phyloP scores from a whole-genome alignment of 2,329 filamentous ascomycete genomes.

The Neopestalotiopsis rosae region DNA sequence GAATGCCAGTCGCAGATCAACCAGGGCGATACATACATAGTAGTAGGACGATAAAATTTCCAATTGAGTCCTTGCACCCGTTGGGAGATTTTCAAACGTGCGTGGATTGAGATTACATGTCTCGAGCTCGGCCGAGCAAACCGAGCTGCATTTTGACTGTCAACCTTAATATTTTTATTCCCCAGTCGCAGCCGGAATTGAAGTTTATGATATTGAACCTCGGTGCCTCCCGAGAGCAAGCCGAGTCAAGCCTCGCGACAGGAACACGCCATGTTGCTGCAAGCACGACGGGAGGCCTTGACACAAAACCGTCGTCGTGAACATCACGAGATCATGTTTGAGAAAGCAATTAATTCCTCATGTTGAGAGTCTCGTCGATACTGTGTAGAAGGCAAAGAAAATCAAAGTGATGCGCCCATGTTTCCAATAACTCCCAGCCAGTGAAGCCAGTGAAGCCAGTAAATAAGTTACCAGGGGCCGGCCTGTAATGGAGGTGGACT shows the following conservation, averaged over 20 bases:
- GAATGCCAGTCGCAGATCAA: neutral
- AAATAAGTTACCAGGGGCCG: neutral
- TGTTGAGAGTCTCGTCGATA: neutral
- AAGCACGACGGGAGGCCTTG: neutral
- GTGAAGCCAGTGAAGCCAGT: neutral
- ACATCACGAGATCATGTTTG: neutral
- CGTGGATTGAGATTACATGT: neutral
- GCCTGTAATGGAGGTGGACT: neutral
- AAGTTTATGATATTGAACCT: no score
- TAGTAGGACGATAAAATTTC: neutral
- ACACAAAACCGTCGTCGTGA: neutral
- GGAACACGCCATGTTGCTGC: no score
- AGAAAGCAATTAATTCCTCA: constrained; percentile 1
- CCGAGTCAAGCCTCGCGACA: no score
- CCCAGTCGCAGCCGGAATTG: neutral
- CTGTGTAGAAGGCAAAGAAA: neutral
- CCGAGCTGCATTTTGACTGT: neutral
- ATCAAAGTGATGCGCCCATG: constrained; percentile 1
- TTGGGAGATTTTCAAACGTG: neutral
- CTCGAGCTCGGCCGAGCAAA: neutral
- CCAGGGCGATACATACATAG: neutral
- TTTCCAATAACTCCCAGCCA: neutral
- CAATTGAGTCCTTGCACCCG: neutral
- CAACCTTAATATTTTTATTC: neutral
- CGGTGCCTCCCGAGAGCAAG: no score